phyloP scores from a whole-genome alignment of 1,284 basidiomycete genomes.

The Neonothopanus nambi region DNA sequence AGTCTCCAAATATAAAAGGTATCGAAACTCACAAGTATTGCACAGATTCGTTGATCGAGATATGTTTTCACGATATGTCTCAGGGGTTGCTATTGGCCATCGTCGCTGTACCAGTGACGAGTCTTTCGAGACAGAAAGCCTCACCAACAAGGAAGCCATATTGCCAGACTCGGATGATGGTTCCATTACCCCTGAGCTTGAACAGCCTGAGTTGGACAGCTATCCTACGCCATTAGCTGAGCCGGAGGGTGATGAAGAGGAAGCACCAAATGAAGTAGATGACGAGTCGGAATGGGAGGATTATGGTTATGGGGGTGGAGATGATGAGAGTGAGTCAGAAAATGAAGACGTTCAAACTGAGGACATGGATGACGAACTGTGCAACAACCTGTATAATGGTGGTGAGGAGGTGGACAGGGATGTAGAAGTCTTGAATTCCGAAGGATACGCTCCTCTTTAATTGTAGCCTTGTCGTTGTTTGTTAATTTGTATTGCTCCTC shows the following conservation, averaged over 20 bases:
- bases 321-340: not conserved
- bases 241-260: not conserved
- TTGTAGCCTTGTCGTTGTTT: too few relatives aligned
- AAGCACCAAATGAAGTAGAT: not conserved
- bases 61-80: conserved; percentile 15
- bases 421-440: not conserved
- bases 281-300: not conserved
- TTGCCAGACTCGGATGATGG: not conserved
- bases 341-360: too few relatives aligned
- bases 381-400: too few relatives aligned
- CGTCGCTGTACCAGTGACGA: not conserved
- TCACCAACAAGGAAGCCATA: not conserved
- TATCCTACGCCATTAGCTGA: too few relatives aligned
- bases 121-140: not conserved
- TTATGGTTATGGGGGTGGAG: not conserved
- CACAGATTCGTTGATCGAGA: conserved; percentile 15
- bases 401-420: not conserved
- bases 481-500: too few relatives aligned
- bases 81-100: conserved; percentile 16
- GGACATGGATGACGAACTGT: too few relatives aligned
- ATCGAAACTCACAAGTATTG: not conserved
- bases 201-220: not conserved
- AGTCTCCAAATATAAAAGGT: not conserved
- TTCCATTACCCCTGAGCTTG: not conserved
- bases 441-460: too few relatives aligned